Percentiles rank a stretch among this genome's conserved stretches.
phyloP scores from a whole-genome alignment of 768 basidiomycete genomes.

The Hebeloma cylindrosporum region DNA sequence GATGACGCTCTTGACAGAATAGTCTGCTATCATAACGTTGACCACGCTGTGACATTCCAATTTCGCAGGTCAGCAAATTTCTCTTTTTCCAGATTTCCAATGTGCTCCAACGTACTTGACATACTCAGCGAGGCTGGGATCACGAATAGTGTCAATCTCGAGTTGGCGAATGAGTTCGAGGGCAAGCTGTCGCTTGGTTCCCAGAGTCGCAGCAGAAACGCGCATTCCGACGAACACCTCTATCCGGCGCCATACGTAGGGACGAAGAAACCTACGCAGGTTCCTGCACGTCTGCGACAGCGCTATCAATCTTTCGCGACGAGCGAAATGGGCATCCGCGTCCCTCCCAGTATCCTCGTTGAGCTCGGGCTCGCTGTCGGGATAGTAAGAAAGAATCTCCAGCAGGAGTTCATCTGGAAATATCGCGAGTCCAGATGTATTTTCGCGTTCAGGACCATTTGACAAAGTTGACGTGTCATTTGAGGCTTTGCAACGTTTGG shows the following conservation, averaged over 20 bases:
- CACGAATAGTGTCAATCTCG: conserved; percentile 24
- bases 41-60: conserved; percentile 12
- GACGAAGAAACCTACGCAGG: conserved; percentile 11
- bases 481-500: too few relatives aligned
- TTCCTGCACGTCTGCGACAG: conserved; percentile 13
- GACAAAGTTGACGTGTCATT: too few relatives aligned
- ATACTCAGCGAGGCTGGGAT: conserved; percentile 18
- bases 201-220: not conserved
- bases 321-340: not conserved
- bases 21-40: conserved; percentile 18
- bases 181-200: conserved; percentile 13
- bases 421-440: not conserved
- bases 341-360: not conserved
- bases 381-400: conserved; percentile 1
- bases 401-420: conserved; percentile 4
- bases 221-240: conserved; percentile 4
- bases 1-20: conserved; percentile 12
- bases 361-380: conserved; percentile 4
- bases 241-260: conserved; percentile 12
- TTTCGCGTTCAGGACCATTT: too few relatives aligned
- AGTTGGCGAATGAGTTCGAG: conserved; percentile 18
- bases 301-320: conserved; percentile 4
- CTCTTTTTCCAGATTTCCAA: too few relatives aligned
- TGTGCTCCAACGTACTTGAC: conserved; percentile 10
- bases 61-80: too few relatives aligned